phyloP scores from a whole-genome alignment of 495 filamentous ascomycete genomes.

The Echria macrotheca region DNA sequence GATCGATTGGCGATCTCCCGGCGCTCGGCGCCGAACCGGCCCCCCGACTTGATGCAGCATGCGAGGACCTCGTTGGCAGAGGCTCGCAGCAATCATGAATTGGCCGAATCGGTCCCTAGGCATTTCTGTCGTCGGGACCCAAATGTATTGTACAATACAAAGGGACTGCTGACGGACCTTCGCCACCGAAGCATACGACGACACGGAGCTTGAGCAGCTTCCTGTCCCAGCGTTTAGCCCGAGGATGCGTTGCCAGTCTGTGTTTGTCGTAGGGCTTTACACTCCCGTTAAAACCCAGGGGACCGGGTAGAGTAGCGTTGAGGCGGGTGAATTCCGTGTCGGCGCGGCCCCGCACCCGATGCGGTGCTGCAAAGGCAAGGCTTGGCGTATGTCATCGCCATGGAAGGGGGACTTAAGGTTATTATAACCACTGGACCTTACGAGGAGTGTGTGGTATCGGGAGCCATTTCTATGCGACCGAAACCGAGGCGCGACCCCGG shows the following conservation, averaged over 20 bases:
- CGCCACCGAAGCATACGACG: no score
- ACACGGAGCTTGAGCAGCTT: neutral
- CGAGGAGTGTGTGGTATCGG: no score
- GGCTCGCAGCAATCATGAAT: neutral
- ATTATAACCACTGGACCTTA: no score
- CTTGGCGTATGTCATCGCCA: neutral
- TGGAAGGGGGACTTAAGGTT: neutral
- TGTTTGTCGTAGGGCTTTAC: no score
- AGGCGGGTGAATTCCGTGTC: no score
- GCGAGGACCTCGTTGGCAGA: neutral
- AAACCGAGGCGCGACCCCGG: no score
- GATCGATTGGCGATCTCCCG: neutral
- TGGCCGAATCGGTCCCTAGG: constrained; percentile 1
- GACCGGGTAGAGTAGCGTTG: no score
- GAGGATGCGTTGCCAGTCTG: no score
- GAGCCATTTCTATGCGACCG: no score
- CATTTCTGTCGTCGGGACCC: neutral
- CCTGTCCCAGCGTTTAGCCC: neutral
- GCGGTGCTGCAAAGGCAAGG: neutral
- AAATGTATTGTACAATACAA: neutral
- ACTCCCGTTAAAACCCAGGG: no score
- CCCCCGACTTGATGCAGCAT: neutral
- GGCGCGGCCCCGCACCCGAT: no score
- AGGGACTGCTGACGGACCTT: neutral
- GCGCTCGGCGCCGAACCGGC: constrained; percentile 2